Evolutionary conservation across 2,329 filamentous ascomycete genomes (phyloP), one percentile per base, ranked within the genome.

Genomic region (Tympanopsis confertula): DNA sequence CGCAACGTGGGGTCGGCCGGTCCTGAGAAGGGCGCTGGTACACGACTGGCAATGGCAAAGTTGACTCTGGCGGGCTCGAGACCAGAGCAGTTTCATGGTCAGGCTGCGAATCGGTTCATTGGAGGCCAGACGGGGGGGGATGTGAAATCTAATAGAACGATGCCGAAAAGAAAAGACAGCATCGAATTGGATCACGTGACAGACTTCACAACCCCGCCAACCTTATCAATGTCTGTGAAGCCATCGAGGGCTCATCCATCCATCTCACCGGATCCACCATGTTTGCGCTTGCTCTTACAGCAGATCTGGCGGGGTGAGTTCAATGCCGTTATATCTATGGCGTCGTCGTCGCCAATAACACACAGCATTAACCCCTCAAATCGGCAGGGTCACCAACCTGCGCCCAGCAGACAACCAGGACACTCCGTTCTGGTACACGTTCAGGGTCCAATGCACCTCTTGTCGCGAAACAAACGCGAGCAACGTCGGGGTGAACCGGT

Each of bases 381-480:
- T 15, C 35, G 13, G 4, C 50, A 96, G 91, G 33, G 87, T 98
- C 42, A 95, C 87, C 42, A 83, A 91, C 52, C 77, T 98, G 47
- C 81, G 80, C 40, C 91, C 91, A 5, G 69, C 79, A 47, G 91
- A 98, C 58, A 86, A 79, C 5, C 66, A 79, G 49, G 84, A 84
- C 14, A 74, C 72, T 42, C 86, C 87, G 4, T 98, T 95, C 66
- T 94, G 82, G 72, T 98, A 94, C 65, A 95, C 86, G 37, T 96
- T 98, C 74, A 91, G 84, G 56, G 89, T 98, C 26, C 86, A 95
- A 67, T 98, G 91, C 63, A 95, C 86, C n/a, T 94, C 88, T 39
- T 98, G 91, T 61, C 79, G 87, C 42, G 91, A 98, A 59, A 79
- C 72, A 2, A 88, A 98, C 56, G 72, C 82, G 10, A 98, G 95